Evolutionary conservation across 805 yeast genomes (phyloP).

Genomic region (Starmerella asiatica): DNA sequence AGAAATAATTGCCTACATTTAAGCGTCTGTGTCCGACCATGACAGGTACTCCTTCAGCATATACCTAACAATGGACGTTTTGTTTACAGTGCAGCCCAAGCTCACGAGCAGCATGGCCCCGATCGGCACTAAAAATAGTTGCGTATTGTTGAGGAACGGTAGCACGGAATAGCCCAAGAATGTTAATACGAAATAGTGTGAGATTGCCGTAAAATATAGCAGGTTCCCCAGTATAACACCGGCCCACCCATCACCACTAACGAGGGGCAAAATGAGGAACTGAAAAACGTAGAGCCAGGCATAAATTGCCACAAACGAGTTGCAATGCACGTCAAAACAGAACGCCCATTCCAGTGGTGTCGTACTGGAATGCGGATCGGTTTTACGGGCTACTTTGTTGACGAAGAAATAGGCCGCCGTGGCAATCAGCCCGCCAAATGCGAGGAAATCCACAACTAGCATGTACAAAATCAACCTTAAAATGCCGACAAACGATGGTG

Average conservation of each 20-base stretch:
- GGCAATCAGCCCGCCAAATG: conserved; percentile 55
- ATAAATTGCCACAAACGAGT: conserved; percentile 75
- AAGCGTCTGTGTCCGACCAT: conserved; percentile 8
- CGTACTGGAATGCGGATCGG: conserved; percentile 1
- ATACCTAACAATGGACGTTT: conserved; percentile 58
- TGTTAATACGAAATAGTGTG: conserved; percentile 65
- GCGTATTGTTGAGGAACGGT: conserved; percentile 53
- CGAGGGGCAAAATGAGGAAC: conserved; percentile 52
- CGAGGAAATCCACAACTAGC: conserved; percentile 72
- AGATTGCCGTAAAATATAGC: conserved; percentile 57
- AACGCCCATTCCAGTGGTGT: conserved; percentile 70
- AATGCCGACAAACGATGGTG: conserved; percentile 48
- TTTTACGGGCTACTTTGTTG: conserved; percentile 39
- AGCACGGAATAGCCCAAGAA: conserved; percentile 79
- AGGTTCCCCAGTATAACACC: conserved; percentile 67
- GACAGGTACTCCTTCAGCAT: conserved; percentile 39
- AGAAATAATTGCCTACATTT: no score
- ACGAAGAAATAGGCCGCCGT: conserved; percentile 62
- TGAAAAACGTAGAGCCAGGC: conserved; percentile 58
- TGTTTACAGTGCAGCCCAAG: conserved; percentile 42
- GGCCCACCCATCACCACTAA: conserved; percentile 50
- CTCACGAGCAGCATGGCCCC: conserved; percentile 46
- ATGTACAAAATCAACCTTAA: conserved; percentile 58
- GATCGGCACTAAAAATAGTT: conserved; percentile 49
- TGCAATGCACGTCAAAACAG: conserved; percentile 89